phyloP scores from a whole-genome alignment of 129 eudicot genomes.

The Rutidosis leptorrhynchoides region DNA sequence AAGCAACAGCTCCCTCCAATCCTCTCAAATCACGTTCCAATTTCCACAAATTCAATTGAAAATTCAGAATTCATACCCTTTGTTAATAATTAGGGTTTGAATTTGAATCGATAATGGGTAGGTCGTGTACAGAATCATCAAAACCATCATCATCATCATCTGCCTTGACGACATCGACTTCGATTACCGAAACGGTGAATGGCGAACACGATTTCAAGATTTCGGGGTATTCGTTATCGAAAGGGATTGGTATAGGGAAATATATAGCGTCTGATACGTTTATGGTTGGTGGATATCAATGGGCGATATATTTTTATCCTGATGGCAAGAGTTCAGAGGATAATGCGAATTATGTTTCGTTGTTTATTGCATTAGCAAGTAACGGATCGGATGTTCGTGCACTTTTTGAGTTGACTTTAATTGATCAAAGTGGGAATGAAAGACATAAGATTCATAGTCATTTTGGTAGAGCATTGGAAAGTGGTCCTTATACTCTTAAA shows the following conservation, averaged over 20 bases:
- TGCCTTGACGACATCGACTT: conserved; percentile 47
- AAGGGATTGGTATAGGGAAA: conserved; percentile 81
- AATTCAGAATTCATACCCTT: too few relatives aligned
- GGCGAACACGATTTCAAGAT: conserved; percentile 79
- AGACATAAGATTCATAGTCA: conserved; percentile 89
- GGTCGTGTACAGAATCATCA: conserved; percentile 34
- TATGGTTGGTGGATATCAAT: conserved; percentile 69
- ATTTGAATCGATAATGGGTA: conserved; percentile 42
- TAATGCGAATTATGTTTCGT: conserved; percentile 69
- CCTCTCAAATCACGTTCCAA: not conserved
- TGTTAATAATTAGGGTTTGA: not conserved
- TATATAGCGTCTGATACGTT: conserved; percentile 75
- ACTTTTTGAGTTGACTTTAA: conserved; percentile 74
- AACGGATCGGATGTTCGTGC: conserved; percentile 89
- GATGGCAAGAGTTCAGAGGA: conserved; percentile 92
- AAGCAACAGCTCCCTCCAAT: not conserved
- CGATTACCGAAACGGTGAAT: conserved; percentile 63
- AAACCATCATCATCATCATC: conserved; percentile 39
- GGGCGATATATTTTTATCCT: conserved; percentile 93
- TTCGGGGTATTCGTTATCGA: conserved; percentile 63
- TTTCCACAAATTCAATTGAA: not conserved
- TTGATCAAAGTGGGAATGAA: conserved; percentile 87
- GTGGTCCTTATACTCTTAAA: conserved; percentile 86
- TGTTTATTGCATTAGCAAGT: conserved; percentile 82
- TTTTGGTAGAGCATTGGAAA: conserved; percentile 84